Evolutionary conservation across 2,329 filamentous ascomycete genomes (phyloP), one percentile per base, ranked within the genome.

Genomic region (Paecilomyces formosus): DNA sequence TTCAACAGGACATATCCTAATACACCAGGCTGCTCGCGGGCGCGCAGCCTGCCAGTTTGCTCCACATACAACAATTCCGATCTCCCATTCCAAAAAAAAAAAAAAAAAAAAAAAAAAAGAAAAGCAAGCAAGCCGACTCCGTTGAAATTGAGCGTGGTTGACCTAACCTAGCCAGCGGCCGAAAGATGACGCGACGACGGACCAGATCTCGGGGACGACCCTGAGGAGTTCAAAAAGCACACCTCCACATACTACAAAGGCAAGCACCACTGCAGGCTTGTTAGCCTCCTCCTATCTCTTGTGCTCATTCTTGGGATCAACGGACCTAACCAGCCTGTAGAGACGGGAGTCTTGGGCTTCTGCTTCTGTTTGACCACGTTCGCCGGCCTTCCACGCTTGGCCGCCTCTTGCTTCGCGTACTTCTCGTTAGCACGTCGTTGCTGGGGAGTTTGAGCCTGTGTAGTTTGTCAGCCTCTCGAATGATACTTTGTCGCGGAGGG

Each of bases 361-460:
- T 79, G 75, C 67, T 81, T 80, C 61, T 75, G 70, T 68, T 81
- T 79, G 55, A 75, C 66, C 8, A 71, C 68, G 24, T 68, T 64
- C 62, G 78, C 74, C 52, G 72, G 73, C 70, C 82, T 84, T 61
- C 85, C 85, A 71, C 84, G 81, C 71, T 85, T 86, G 60, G 79
- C 77, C 63, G 81, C 81, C 68, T 87, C 82, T 61, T 76, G 72
- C 64, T 81, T 81, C 56, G 85, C 85, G 67, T 80, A 87, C 62
- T 78, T 79, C 60, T 83, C 82, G 72, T 88, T 88, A 51, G 85
- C 85, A 65, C 79, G 79, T 61, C 84, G 83, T 76, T 88, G 85
- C 69, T 85, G 81, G 30, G 85, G 85, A 63, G 85, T 88, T 82
- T 87, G 85, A 26, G 80, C 81, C 83, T 85, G 18, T 8, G 18